phyloP scores from a whole-genome alignment of 202 grass and related monocot genomes.

The Cymbopogon flexuosus region DNA sequence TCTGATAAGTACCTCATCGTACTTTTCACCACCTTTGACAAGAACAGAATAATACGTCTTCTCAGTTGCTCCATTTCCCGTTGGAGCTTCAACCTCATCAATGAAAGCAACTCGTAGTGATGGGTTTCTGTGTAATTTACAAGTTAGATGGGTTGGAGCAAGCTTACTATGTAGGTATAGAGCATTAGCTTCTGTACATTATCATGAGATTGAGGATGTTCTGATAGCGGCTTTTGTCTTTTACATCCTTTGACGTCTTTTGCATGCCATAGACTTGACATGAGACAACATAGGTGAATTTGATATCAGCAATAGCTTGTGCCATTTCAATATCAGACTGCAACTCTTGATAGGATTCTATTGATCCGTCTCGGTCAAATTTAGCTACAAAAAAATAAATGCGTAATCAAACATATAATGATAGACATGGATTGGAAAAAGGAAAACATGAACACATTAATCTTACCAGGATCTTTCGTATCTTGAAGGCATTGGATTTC shows the following conservation, averaged over 20 bases:
- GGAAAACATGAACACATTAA: background rate
- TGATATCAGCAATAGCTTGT: conserved; percentile 72
- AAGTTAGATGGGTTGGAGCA: conserved; percentile 23
- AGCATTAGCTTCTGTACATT: conserved; percentile 38
- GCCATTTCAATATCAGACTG: background rate
- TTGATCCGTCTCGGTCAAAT: conserved; percentile 24
- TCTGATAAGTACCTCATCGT: conserved; percentile 60
- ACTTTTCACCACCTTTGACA: conserved; percentile 87
- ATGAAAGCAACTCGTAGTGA: conserved; percentile 90
- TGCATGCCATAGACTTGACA: conserved; percentile 91
- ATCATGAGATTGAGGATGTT: conserved; percentile 94
- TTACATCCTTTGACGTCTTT: conserved; percentile 52
- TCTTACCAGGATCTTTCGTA: conserved; percentile 47
- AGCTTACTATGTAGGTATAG: background rate
- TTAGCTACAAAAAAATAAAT: conserved; percentile 44
- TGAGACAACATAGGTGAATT: conserved; percentile 98
- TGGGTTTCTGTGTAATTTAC: conserved; percentile 44
- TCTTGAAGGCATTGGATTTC: conserved; percentile 73
- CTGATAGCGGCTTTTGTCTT: conserved; percentile 57
- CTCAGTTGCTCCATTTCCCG: conserved; percentile 39
- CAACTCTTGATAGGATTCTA: conserved; percentile 31
- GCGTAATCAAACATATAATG: conserved; percentile 11
- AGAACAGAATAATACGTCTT: conserved; percentile 96
- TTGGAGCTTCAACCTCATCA: conserved; percentile 59
- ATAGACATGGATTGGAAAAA: background rate